Evolutionary conservation across 768 basidiomycete species (phyloP).

Genomic region (Clavulina sp.): DNA sequence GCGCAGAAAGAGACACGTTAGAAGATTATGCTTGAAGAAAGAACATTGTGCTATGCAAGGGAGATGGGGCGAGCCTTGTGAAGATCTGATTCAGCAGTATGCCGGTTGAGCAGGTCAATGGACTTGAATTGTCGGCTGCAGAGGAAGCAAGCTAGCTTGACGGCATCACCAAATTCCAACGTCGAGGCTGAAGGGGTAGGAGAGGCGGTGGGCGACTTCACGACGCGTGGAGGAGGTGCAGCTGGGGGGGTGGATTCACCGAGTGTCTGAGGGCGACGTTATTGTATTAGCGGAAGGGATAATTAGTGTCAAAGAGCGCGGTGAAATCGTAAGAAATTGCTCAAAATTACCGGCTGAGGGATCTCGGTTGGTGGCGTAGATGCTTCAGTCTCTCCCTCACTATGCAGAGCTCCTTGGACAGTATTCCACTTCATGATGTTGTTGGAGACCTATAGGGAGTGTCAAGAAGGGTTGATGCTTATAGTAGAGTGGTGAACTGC

Average conservation of each 20-base stretch:
- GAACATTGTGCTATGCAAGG: slow-evolving; percentile 13
- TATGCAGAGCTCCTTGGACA: slow-evolving; percentile 73
- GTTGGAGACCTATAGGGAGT: slow-evolving; percentile 44
- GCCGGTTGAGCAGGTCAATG: slow-evolving; percentile 67
- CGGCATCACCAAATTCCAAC: slow-evolving; percentile 69
- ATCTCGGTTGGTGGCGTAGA: slow-evolving; percentile 12
- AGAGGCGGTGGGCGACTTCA: neutral
- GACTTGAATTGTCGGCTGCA: slow-evolving; percentile 90
- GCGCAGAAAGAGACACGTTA: slow-evolving; percentile 18
- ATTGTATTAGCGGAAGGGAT: too few relatives aligned
- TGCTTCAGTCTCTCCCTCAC: slow-evolving; percentile 17
- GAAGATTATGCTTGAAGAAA: slow-evolving; percentile 15
- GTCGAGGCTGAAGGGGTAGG: slow-evolving; percentile 14
- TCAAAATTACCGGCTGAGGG: neutral
- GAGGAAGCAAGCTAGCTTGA: slow-evolving; percentile 63
- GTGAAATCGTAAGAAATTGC: slow-evolving; percentile 1
- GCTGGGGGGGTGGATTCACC: neutral
- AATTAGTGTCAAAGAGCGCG: slow-evolving; percentile 1
- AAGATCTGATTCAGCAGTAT: slow-evolving; percentile 84
- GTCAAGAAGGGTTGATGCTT: slow-evolving; percentile 5
- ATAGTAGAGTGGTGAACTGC: slow-evolving; percentile 6
- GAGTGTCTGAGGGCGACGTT: neutral
- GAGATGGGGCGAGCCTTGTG: slow-evolving; percentile 58
- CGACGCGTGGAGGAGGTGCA: neutral
- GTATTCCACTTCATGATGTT: slow-evolving; percentile 97